These are phyloP conservation scores for Fraxinus sp. DNA, from an alignment of 305 asterid genomes.

Conservation along the genomic window DNA sequence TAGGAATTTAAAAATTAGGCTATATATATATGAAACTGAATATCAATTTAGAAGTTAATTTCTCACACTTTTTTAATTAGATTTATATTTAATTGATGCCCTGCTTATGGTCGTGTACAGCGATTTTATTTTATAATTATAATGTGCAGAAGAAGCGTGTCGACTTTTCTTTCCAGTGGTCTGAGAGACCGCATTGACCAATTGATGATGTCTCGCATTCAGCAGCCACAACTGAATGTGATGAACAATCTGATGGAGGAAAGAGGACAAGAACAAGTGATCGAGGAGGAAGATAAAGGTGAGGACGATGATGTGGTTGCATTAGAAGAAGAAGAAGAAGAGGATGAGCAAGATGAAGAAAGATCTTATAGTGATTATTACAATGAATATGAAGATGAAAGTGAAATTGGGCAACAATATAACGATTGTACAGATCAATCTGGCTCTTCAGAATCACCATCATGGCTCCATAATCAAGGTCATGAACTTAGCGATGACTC, in stretches of 20 bases:
- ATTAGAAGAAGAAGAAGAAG: slow-evolving; percentile 9
- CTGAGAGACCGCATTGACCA: slow-evolving; percentile 63
- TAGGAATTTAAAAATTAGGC: background rate
- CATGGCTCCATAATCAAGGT: slow-evolving; percentile 45
- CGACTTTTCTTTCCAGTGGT: slow-evolving; percentile 69
- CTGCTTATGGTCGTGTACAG: background rate
- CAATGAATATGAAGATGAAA: slow-evolving; percentile 44
- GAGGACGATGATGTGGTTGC: slow-evolving; percentile 9
- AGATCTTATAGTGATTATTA: slow-evolving; percentile 27
- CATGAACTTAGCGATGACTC: slow-evolving; percentile 39
- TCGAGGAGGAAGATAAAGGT: slow-evolving; percentile 20
- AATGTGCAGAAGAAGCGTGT: slow-evolving; percentile 68
- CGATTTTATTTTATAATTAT: background rate
- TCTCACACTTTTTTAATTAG: background rate
- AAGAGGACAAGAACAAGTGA: slow-evolving; percentile 14
- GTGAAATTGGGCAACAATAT: slow-evolving; percentile 37
- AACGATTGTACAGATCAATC: slow-evolving; percentile 33
- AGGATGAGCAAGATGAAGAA: slow-evolving; percentile 28
- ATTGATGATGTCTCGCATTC: slow-evolving; percentile 57
- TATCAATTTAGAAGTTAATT: background rate
- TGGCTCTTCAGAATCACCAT: slow-evolving; percentile 29
- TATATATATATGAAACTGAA: background rate
- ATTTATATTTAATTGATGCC: background rate
- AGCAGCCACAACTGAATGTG: slow-evolving; percentile 34
- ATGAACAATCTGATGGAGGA: slow-evolving; percentile 20